Base-by-base conservation (phyloP, 352 stramenopile species). In the Lagenidium sp. region DNA sequence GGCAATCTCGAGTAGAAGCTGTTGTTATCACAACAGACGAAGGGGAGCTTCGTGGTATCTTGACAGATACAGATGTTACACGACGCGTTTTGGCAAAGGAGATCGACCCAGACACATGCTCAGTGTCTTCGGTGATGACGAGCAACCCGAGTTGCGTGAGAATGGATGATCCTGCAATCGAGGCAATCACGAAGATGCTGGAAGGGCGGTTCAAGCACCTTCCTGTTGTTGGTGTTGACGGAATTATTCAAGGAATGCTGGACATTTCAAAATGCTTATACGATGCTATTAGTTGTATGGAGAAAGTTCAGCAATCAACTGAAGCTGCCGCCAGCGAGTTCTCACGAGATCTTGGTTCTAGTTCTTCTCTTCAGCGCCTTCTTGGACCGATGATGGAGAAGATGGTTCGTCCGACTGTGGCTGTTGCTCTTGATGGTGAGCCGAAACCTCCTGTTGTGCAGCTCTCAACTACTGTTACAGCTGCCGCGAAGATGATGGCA, bases 201-300 rank as follows among this genome's bases (percentile, higher is more conserved):
- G 76, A 92, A 57, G 81, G 81, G 7, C 76, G 77, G 10, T 93
- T 93, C 52, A 94, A 93, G 48, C 80, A 95, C 52, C 60, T 95
- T 47, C 82, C 82, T 0, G 77, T 95, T 6, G 64, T 93, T 12
- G 78, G 73, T 19, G 48, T 58, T 0, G 73, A 90, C 25, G 81
- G 79, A 20, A 74, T 68, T 4, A 69, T 88, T 18, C 69, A 81
- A 40, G 79, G 80, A 23, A 91, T 95, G 75, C 55, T 95, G n/a
- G 79, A 95, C 34, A 93, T 95, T 31, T 90, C 82, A 41, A 95
- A 95, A 62, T 93, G 81, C 47, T 50, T 95, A 4, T 88, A 90
- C 36, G 82, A 95, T 39, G 82, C 82, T 12, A 92, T 95, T 50
- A 85, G 66, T 18, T 85, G 77, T 55, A 70, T 92, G 72, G 81